Conservation (phyloP, 768 basidiomycete species). For the Ramaria sp. region DNA sequence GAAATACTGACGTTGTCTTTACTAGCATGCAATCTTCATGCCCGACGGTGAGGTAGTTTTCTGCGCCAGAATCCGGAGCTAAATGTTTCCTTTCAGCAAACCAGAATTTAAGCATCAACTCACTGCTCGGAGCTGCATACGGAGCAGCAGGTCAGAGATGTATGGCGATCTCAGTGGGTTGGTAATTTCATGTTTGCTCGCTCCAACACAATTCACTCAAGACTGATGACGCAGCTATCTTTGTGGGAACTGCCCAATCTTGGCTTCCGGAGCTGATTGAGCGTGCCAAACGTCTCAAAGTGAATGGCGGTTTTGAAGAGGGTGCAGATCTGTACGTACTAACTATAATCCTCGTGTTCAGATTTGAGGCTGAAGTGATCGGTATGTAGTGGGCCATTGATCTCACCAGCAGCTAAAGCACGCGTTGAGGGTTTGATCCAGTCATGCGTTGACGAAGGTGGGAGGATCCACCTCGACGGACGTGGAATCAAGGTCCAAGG, state of each 20-base stretch:
- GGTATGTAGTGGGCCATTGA: slow-evolving; percentile 29
- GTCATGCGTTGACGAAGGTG: slow-evolving; percentile 52
- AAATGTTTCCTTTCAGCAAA: slow-evolving; percentile 40
- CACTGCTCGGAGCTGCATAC: slow-evolving; percentile 87
- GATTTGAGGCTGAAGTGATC: background rate
- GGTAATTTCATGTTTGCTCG: slow-evolving; percentile 15
- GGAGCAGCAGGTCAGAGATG: slow-evolving; percentile 97
- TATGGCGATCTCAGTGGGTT: slow-evolving; percentile 91
- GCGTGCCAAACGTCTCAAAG: slow-evolving; percentile 66
- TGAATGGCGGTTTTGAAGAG: slow-evolving; percentile 85
- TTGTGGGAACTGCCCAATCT: slow-evolving; percentile 60
- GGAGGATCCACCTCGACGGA: slow-evolving; percentile 80
- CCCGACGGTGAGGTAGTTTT: slow-evolving; percentile 61
- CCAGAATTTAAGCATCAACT: slow-evolving; percentile 85
- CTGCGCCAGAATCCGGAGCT: background rate
- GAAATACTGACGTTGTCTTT: background rate
- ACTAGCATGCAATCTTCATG: slow-evolving; percentile 72
- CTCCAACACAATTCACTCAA: no score
- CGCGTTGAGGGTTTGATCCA: slow-evolving; percentile 64
- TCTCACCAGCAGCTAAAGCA: slow-evolving; percentile 64
- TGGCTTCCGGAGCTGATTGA: slow-evolving; percentile 87
- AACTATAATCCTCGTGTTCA: slow-evolving; percentile 24
- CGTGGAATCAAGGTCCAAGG: slow-evolving; percentile 53
- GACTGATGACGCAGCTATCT: slow-evolving; percentile 26
- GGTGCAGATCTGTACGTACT: slow-evolving; percentile 66